Base-by-base conservation (phyloP, 2,329 filamentous ascomycete genomes). In the Apiospora saccharicola region DNA sequence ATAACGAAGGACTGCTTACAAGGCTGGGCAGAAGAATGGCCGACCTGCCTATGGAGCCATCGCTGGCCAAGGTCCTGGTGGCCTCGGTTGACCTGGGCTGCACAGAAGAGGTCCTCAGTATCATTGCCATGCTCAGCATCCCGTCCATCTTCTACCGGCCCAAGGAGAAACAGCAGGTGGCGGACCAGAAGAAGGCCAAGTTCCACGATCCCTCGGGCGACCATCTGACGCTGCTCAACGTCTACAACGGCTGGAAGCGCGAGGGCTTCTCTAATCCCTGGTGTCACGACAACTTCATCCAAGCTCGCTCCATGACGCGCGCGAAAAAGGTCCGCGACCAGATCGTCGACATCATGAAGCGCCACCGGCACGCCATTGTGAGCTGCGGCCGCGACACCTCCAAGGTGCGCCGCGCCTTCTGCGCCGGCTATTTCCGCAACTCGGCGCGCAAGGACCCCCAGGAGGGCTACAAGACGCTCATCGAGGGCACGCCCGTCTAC, bases 251-350 rank as follows among this genome's bases (percentile, higher is more conserved):
- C n/a, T 99, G 96, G 96, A 98, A 98, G 81, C 88, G 92, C 64
- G 93, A 91, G 74, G 92, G 92, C 8, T 97, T 90, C 83, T 93
- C 91, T 69, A 94, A 91, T 72, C 91, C 95, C 0, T 99, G 96
- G 96, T 98, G 96, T 80, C 96, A 94, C 76, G 97, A 99, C 80
- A 98, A 99, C 82, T 99, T 97, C 81, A 96, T 99, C 80, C 95
- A 98, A 80, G 95, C 94, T 5, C 90, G 95, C 1, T 92, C 91
- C 46, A 98, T 99, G 90, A 90, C 91, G 72, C 92, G 96, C 14
- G 95, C 94, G 13, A 94, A 96, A 81, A 96, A 99, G 80, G 95
- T 99, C 0, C 91, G 96, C 24, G 92, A 97, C 74, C 96, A 99
- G 82, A 88, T 99, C 3, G 90, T 96, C 70, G 94, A 93, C 77